Conservation (phyloP, 495 filamentous ascomycete genomes). For the Amorphotheca resinae region DNA sequence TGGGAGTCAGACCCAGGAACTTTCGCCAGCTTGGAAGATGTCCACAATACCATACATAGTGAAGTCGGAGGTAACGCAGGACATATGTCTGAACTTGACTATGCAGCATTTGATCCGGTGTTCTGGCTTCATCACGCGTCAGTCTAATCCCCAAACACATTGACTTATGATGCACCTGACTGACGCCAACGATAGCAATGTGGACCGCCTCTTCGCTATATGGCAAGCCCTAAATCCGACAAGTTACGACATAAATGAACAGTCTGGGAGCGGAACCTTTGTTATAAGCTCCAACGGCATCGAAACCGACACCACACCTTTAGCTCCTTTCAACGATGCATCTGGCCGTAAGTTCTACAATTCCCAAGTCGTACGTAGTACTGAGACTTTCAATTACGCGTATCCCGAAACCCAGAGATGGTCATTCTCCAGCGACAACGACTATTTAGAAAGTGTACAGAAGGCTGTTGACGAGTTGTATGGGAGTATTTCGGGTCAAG, state of each 20-base stretch:
- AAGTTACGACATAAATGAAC: conserved; percentile 37
- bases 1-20: conserved; percentile 23
- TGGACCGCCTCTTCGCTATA: conserved; percentile 60
- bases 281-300: conserved; percentile 32
- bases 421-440: conserved; percentile 5
- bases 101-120: conserved; percentile 61
- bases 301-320: conserved; percentile 27
- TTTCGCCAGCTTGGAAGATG: conserved; percentile 46
- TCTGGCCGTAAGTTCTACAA: conserved; percentile 31
- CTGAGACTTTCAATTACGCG: conserved; percentile 42
- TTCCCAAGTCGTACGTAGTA: conserved; percentile 7
- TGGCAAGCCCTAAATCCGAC: conserved; percentile 59
- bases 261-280: conserved; percentile 36
- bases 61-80: conserved; percentile 37
- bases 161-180: no score
- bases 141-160: no score
- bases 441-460: conserved; percentile 9
- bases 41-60: conserved; percentile 53
- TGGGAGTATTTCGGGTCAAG: conserved; percentile 9
- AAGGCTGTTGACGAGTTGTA: conserved; percentile 10
- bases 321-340: conserved; percentile 31
- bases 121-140: conserved; percentile 54
- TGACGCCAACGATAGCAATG: conserved; percentile 31
- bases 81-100: conserved; percentile 52
- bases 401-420: conserved; percentile 40